Evolutionary conservation across 305 asterid species (phyloP).

Genomic region (Fraxinus angustifolia): DNA sequence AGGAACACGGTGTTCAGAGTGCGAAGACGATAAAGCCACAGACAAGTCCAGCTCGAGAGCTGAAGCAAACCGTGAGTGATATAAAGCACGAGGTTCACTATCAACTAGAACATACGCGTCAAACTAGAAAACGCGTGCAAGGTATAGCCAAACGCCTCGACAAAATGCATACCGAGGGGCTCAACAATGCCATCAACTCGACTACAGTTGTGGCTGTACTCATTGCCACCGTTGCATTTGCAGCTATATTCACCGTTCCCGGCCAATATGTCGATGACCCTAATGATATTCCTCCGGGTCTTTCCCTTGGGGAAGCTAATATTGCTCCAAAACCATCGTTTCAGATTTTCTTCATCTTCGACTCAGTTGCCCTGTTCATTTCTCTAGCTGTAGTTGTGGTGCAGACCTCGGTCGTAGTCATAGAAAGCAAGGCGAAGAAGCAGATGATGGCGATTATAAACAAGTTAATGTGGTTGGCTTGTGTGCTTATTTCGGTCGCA

Average conservation of each 20-base stretch:
- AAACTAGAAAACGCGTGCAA: conserved; percentile 29
- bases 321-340: conserved; percentile 20
- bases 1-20: conserved; percentile 23
- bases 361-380: conserved; percentile 28
- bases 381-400: conserved; percentile 34
- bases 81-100: conserved; percentile 31
- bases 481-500: conserved; percentile 30
- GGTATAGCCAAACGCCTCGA: conserved; percentile 31
- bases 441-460: conserved; percentile 32
- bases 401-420: conserved; percentile 33
- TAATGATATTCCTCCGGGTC: conserved; percentile 11
- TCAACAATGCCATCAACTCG: conserved; percentile 32
- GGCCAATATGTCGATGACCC: conserved; percentile 30
- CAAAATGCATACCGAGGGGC: conserved; percentile 33
- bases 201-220: conserved; percentile 35
- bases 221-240: conserved; percentile 34
- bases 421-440: conserved; percentile 34
- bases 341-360: conserved; percentile 25
- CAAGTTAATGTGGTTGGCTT: conserved; percentile 36
- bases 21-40: conserved; percentile 24
- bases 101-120: conserved; percentile 28
- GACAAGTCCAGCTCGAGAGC: conserved; percentile 25
- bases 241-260: conserved; percentile 27
- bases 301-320: conserved; percentile 32
- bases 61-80: conserved; percentile 32